A percentile compares a stretch with the other conserved stretches of the same genome.
These are phyloP conservation scores for Plenodomus lindquistii DNA, from an alignment of 2,329 filamentous ascomycete genomes.

Conservation along the genomic window DNA sequence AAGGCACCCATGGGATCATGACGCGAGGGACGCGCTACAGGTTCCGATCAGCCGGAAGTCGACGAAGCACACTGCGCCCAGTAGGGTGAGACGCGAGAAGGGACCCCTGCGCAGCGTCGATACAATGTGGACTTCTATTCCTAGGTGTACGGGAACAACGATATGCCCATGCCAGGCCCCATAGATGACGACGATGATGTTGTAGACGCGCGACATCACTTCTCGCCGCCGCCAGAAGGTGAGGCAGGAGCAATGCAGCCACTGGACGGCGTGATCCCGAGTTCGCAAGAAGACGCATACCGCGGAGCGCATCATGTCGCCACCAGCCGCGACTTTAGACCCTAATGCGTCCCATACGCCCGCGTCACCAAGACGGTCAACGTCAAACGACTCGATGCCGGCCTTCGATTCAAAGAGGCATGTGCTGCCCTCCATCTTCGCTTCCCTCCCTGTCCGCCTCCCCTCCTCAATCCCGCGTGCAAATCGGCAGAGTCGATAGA, in stretches of 20 bases:
- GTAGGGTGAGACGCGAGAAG: conserved; percentile 52
- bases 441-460: no score
- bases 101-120: conserved; percentile 68
- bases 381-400: conserved; percentile 65
- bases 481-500: conserved; percentile 25
- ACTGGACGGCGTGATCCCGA: conserved; percentile 56
- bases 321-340: conserved; percentile 62
- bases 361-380: conserved; percentile 69
- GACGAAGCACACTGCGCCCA: conserved; percentile 96
- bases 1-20: conserved; percentile 79
- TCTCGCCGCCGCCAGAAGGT: conserved; percentile 67
- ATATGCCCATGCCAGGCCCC: conserved; percentile 67
- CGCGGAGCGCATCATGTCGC: conserved; percentile 65
- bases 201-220: conserved; percentile 78
- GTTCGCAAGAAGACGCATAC: conserved; percentile 59
- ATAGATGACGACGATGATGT: conserved; percentile 69
- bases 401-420: conserved; percentile 61
- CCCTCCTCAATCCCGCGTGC: no score
- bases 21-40: conserved; percentile 47
- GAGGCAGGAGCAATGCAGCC: conserved; percentile 37
- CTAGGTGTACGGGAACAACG: conserved; percentile 94
- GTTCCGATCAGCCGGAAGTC: conserved; percentile 68
- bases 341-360: conserved; percentile 69
- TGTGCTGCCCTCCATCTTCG: neutral
- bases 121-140: conserved; percentile 98